A percentile compares a stretch with the other conserved stretches of the same genome.
Conservation (phyloP, 495 filamentous ascomycete species). For the Achaetomiella virescens region DNA sequence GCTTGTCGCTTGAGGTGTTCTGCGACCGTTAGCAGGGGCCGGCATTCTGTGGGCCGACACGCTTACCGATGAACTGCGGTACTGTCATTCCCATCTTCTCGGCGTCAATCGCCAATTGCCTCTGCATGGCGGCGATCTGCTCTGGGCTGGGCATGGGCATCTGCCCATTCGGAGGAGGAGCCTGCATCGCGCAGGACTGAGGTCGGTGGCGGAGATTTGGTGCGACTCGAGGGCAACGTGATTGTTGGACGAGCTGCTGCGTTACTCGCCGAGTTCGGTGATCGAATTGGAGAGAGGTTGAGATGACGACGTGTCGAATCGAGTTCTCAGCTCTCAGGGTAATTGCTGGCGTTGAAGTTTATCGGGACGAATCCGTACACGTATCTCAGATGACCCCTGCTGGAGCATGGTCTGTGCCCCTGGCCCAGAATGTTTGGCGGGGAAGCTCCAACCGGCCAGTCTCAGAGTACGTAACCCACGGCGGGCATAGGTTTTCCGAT, state of each 20-base stretch:
- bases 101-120: constrained; percentile 71
- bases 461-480: background rate
- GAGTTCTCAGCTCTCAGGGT: background rate
- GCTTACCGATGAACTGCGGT: constrained; percentile 54
- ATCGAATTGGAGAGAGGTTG: too few species aligned
- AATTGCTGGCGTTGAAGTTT: constrained; percentile 1
- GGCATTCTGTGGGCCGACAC: background rate
- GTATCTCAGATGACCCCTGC: constrained; percentile 19
- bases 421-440: constrained; percentile 2
- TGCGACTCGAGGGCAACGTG: background rate
- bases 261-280: too few species aligned
- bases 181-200: constrained; percentile 5
- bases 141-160: constrained; percentile 64
- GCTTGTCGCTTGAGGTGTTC: constrained; percentile 50
- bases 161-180: constrained; percentile 19
- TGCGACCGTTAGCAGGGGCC: background rate
- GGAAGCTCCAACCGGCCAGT: background rate
- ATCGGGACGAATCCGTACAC: constrained; percentile 20
- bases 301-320: background rate
- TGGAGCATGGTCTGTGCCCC: constrained; percentile 9
- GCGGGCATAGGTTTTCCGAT: background rate
- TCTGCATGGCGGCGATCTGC: constrained; percentile 78
- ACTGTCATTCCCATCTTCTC: constrained; percentile 69
- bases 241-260: background rate
- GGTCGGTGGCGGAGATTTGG: background rate